Base-by-base conservation (phyloP, 345 rosid genomes). In the Pugionium cornutum region DNA sequence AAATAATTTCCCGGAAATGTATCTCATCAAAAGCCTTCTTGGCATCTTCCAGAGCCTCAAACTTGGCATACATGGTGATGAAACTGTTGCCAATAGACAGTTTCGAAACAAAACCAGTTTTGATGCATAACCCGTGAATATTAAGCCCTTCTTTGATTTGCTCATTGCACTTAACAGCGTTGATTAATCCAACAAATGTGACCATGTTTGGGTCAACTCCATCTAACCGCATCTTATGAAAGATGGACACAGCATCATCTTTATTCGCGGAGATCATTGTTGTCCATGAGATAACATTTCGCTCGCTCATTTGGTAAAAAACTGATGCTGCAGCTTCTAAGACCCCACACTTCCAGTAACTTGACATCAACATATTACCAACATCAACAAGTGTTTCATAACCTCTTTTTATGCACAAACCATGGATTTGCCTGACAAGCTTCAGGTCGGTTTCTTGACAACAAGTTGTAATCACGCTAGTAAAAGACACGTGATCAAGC, bases 251-350 rank as follows among this genome's bases (percentile, higher is more conserved):
- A 40, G 85, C 89, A 62, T 83, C 75, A 67, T 74, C 73, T 72
- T 81, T 85, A 67, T 81, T 53, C 4, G 80, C 50, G 4, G 92
- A 79, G 50, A 92, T 87, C 84, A 89, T 79, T 6, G 96, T 81
- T 34, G 96, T 92, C 98, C 98, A 92, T 1, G 96, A 84, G 41
- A 89, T 71, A 34, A 92, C 96, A 80, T 89, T 83, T 29, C 81
- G 83, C n/a, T 78, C 83, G 3, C 57, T 66, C 88, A 92, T 85
- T 61, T 71, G 60, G 63, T 32, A 54, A 67, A 92, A 89, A 37
- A 84, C 83, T 64, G 74, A 64, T 61, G 78, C 75, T 54, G 83
- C 89, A 71, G 72, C 92, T 72, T 78, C 83, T 63, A 32, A 3
- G n/a, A 59, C 76, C 57, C 81, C 87, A 71, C 84, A 86, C 69